Conservation (phyloP, 306 rosid genomes). For the Mimosa pudica region DNA sequence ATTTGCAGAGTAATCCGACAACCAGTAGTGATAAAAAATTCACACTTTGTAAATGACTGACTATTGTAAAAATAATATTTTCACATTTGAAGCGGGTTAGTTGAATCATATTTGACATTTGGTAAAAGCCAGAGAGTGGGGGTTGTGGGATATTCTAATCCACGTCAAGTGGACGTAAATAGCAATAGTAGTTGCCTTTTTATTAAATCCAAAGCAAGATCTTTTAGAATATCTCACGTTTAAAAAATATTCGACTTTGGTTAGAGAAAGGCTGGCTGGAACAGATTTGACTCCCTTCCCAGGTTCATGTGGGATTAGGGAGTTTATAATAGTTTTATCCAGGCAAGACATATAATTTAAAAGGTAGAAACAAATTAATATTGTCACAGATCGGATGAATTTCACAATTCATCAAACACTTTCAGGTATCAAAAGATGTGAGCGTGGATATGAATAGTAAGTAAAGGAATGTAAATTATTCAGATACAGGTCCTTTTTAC, state of each 20-base stretch:
- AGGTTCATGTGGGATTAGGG: neutral
- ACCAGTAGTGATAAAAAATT: no score
- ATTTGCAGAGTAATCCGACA: no score
- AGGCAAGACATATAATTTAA: neutral
- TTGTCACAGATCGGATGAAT: neutral
- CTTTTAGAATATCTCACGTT: neutral
- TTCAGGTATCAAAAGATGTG: neutral
- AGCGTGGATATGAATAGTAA: neutral
- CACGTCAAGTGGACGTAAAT: slow-evolving; percentile 26
- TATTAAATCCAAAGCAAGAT: neutral
- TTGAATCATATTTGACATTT: neutral
- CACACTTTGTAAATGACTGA: neutral
- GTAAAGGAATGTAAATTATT: neutral
- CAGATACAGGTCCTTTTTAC: neutral
- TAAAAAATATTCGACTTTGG: neutral
- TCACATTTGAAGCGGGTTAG: neutral
- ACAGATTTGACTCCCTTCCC: neutral
- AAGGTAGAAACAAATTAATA: neutral
- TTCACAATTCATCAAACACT: neutral
- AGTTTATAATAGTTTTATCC: neutral
- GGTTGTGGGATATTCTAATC: neutral
- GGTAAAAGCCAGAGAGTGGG: neutral
- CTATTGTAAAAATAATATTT: no score
- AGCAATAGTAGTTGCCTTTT: neutral
- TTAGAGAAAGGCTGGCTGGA: neutral